Base-by-base conservation (phyloP, 352 stramenopile species). In the Phytophthora boehmeriae region DNA sequence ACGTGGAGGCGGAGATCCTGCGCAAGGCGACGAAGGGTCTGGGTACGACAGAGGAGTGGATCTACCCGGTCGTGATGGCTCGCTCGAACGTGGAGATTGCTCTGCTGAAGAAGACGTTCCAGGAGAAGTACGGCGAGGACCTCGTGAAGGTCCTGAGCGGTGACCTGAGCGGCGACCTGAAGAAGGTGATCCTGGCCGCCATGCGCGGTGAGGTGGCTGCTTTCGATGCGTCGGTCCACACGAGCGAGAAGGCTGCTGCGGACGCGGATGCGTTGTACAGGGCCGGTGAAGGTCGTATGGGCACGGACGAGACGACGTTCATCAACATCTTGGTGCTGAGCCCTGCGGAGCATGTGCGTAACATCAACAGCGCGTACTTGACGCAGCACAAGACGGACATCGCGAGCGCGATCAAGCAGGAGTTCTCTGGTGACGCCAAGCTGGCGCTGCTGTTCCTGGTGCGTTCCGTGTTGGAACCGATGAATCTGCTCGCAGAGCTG, bases 211-310 rank as follows among this genome's bases (percentile, higher is more conserved):
- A 65, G 10, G 59, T 76, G 34, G 23, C 49, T 63, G 36, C 32
- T 35, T 87, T 73, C 63, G 77, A 87, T 53, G 54, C 75, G 19
- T 41, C 64, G 27, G 76, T 86, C 60, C 75, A 87, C 79, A 89
- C 68, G 38, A 43, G 56, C 32, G 59, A 60, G 38, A 82, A 86
- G 65, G 79, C 77, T 16, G 66, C 73, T 38, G 57, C 61, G 19
- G n/a, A n/a, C n/a, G n/a, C n/a, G n/a, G 68, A 89, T 36, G 81
- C 79, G 4, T 66, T 90, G 19, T 89, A 90, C 76, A 78, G 82
- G 41, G 76, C 78, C n/a, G 81, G 81, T 58, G 72, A 91, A 68
- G 77, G 79, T 59, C 71, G 68, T 46, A 76, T 79, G 36, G 78
- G 81, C 27, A 90, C 81, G 47, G 75, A 89, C 45, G 77, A 86